A percentile compares a stretch with the other conserved stretches of the same genome.
Evolutionary conservation across 305 asterid species (phyloP).

Genomic region (Striga hermonthica): DNA sequence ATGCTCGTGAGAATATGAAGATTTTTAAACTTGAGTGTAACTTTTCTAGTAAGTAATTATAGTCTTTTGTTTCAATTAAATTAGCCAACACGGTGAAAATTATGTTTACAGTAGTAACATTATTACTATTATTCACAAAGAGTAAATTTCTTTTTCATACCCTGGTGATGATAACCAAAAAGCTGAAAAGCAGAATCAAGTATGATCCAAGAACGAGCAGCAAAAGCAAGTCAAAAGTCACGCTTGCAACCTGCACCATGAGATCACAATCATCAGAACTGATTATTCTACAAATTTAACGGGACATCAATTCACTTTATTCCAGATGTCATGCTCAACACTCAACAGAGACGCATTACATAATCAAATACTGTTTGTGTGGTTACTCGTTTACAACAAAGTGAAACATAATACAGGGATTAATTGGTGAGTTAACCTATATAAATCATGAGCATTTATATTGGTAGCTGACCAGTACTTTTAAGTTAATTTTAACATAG

Average conservation of each 20-base stretch:
- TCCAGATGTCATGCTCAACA: background rate
- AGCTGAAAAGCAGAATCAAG: conserved; percentile 69
- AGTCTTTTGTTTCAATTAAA: too few species aligned
- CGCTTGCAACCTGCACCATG: conserved; percentile 77
- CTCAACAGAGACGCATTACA: background rate
- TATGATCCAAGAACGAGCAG: conserved; percentile 67
- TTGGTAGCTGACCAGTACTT: background rate
- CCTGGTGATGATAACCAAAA: conserved; percentile 69
- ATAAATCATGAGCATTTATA: background rate
- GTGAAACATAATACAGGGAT: background rate
- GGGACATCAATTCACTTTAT: background rate
- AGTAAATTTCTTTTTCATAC: conserved; percentile 35
- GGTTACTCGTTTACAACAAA: background rate
- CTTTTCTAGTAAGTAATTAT: too few species aligned
- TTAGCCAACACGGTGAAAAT: too few species aligned
- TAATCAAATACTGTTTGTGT: background rate
- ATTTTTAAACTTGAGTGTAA: too few species aligned
- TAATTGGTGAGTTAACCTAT: conserved; percentile 1
- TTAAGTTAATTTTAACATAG: background rate
- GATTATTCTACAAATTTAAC: conserved; percentile 7
- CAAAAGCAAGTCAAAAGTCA: conserved; percentile 80
- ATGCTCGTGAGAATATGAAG: too few species aligned
- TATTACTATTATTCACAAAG: too few species aligned
- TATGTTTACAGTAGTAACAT: too few species aligned
- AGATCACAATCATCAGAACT: conserved; percentile 12